Evolutionary conservation across 2,329 filamentous ascomycete species (phyloP), one percentile per base, ranked within the genome.

Genomic region (Alternaria sp.): DNA sequence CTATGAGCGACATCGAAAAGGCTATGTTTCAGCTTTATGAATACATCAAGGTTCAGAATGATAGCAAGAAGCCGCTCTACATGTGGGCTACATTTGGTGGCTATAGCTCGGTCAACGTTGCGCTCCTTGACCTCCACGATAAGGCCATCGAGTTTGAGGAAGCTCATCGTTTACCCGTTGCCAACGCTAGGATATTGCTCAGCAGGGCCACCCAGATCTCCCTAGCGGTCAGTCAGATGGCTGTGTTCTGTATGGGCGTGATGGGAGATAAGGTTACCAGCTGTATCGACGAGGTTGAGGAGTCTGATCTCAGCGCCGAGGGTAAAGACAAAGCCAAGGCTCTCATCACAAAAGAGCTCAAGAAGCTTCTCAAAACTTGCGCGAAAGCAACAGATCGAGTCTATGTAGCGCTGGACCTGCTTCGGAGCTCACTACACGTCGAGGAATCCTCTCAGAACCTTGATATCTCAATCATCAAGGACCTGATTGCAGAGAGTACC

Each of bases 361-460:
- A 51, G 24, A 63, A 68, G 44, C 22, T 72, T 11, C 28, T 69
- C 9, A 61, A 66, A 32, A 47, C 68, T 46, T 61, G 59, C 7
- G 64, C 66, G 0, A 41, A 24, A 8, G 62, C 67, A 12, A 65
- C 68, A 7, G 41, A 60, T 11, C 28, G 49, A 18, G 56, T 69
- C 7, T 72, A 65, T 48, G 36, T 48, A 20, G 64, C 68, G 2
- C 51, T 65, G 22, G 66, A 71, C 41, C 3, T 62, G 2, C 58
- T 72, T 9, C 55, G 54, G 3, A 53, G 53, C 20, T 36, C 38
- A 3, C 14, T 59, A 6, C n/a, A 47, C 28, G n/a, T 43, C n/a
- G 43, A 48, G 2, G 51, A 55, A 20, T 12, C 46, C 5, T 22
- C 43, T n/a, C 42, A 39, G 22, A 52, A 26, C 24, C 28, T 32